Conservation (phyloP, 2,329 filamentous ascomycete genomes). For the Pleoardoris graminearum region DNA sequence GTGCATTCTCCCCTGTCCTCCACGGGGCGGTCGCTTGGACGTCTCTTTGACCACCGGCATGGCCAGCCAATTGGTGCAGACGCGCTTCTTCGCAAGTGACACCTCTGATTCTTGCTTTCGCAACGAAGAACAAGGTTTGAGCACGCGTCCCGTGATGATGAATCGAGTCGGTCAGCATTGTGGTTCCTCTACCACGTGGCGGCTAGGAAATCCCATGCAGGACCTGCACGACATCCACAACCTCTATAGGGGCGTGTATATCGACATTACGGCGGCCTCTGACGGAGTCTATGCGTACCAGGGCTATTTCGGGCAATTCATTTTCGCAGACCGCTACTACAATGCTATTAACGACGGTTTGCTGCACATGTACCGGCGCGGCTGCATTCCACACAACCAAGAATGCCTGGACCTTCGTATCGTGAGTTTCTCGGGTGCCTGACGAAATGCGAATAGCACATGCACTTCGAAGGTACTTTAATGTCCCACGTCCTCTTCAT, state of each 20-base stretch:
- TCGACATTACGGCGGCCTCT: not conserved
- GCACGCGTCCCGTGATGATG: not conserved
- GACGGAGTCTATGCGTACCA: constrained; percentile 5
- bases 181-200: constrained; percentile 1
- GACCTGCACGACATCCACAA: not conserved
- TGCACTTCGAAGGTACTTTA: constrained; percentile 77
- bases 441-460: constrained; percentile 81
- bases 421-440: constrained; percentile 56
- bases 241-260: not conserved
- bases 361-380: not conserved
- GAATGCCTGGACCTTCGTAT: not conserved
- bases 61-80: not conserved
- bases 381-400: not conserved
- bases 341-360: not conserved
- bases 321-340: not conserved
- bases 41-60: too few species aligned
- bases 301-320: not conserved
- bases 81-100: too few species aligned
- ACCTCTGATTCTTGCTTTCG: too few species aligned
- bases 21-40: too few species aligned
- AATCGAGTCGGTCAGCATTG: not conserved
- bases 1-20: too few species aligned
- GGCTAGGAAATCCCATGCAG: constrained; percentile 2
- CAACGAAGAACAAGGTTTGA: not conserved
- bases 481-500: constrained; percentile 70